phyloP scores from a whole-genome alignment of 208 protist species.

The Acanthamoeba pearcei region DNA sequence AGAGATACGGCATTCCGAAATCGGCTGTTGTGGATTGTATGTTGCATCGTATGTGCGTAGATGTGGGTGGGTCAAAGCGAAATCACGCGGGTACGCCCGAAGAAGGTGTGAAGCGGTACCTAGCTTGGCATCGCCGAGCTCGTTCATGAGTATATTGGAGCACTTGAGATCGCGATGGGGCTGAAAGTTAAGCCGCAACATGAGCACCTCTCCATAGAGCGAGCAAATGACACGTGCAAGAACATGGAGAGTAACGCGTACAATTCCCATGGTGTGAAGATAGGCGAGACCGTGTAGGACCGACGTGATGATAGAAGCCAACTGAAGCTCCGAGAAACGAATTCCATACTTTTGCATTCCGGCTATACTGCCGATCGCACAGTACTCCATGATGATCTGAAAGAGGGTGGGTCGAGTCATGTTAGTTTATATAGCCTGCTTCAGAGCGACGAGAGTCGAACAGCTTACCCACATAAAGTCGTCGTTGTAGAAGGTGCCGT shows the following conservation, averaged over 20 bases:
- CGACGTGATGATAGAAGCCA: constrained; percentile 21
- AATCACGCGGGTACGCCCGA: neutral
- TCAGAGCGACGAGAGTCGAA: neutral
- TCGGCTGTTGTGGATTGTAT: too few relatives aligned
- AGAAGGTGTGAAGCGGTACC: neutral
- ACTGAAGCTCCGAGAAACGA: constrained; percentile 12
- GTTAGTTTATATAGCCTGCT: neutral
- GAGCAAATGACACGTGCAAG: neutral
- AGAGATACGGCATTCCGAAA: constrained; percentile 48
- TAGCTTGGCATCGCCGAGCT: constrained; percentile 58
- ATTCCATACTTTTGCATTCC: neutral
- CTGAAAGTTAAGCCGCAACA: neutral
- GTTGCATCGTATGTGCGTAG: too few relatives aligned
- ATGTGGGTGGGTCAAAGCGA: too few relatives aligned
- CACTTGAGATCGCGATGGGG: constrained; percentile 59
- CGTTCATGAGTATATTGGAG: constrained; percentile 66
- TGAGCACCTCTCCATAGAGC: neutral
- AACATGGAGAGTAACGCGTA: neutral
- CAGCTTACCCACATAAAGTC: constrained; percentile 60
- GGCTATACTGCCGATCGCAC: neutral
- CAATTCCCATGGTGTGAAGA: constrained; percentile 68
- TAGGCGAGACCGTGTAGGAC: constrained; percentile 62
- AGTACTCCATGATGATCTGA: constrained; percentile 56
- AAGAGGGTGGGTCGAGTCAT: neutral
- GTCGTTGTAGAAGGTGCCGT: constrained; percentile 57